Conservation (phyloP, 2,329 filamentous ascomycete genomes). For the Tolypocladium ophioglossoides region DNA sequence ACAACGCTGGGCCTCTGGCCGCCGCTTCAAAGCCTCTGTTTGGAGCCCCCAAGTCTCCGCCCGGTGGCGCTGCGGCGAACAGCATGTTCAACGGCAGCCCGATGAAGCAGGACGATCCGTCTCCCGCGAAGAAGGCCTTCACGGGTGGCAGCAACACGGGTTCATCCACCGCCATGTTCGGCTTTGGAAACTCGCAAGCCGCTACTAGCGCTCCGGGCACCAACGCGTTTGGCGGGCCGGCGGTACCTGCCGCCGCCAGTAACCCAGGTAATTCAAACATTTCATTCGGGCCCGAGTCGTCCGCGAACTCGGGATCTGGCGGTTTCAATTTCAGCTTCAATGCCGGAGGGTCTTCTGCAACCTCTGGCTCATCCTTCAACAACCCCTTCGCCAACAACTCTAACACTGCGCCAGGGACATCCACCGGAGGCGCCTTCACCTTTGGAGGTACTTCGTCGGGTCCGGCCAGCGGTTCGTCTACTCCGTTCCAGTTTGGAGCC, state of each 20-base stretch:
- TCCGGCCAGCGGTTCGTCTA: conserved; percentile 13
- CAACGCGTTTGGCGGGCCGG: conserved; percentile 24
- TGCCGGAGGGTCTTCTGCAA: conserved; percentile 2
- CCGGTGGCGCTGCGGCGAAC: conserved; percentile 12
- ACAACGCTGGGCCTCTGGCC: conserved; percentile 11
- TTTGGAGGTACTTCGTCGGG: conserved; percentile 23
- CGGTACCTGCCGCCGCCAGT: conserved; percentile 12
- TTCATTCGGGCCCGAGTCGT: conserved; percentile 24
- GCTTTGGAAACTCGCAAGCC: conserved; percentile 15
- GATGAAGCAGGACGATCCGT: conserved; percentile 31
- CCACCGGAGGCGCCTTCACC: conserved; percentile 22
- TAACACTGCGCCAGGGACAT: conserved; percentile 10
- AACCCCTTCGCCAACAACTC: conserved; percentile 27
- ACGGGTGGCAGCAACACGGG: conserved; percentile 12
- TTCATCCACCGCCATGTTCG: conserved; percentile 21
- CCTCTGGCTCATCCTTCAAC: conserved; percentile 20
- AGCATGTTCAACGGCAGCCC: conserved; percentile 30
- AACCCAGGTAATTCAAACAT: conserved; percentile 16
- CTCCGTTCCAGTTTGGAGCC: conserved; percentile 27
- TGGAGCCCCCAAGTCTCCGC: conserved; percentile 23
- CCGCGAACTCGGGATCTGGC: conserved; percentile 11
- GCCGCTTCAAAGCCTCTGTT: conserved; percentile 25
- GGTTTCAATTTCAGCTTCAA: conserved; percentile 21
- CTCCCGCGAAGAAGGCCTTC: conserved; percentile 25
- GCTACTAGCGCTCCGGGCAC: conserved; percentile 18